Conservation (phyloP, 2,329 filamentous ascomycete genomes). For the Aspergillus brasiliensis region DNA sequence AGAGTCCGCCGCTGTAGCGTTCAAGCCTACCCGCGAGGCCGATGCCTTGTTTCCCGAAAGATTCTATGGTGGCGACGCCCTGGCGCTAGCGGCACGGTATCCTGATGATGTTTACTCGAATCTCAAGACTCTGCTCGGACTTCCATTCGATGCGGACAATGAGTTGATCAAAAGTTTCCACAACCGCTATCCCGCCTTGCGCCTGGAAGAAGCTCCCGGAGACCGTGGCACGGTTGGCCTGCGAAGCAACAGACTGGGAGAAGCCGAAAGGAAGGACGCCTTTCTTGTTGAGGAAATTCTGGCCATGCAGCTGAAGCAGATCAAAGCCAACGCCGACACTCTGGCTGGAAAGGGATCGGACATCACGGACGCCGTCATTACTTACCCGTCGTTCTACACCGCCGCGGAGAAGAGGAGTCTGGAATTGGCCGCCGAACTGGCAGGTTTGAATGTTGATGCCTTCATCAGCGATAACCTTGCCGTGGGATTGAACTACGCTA, state of each 20-base stretch:
- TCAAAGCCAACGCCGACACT: slow-evolving; percentile 83
- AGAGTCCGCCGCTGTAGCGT: slow-evolving; percentile 85
- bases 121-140: slow-evolving; percentile 84
- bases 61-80: slow-evolving; percentile 86
- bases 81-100: slow-evolving; percentile 83
- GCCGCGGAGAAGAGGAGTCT: slow-evolving; percentile 86
- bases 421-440: slow-evolving; percentile 79
- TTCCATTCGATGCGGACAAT: slow-evolving; percentile 50
- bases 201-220: slow-evolving; percentile 58
- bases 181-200: slow-evolving; percentile 74
- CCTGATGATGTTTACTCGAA: slow-evolving; percentile 94
- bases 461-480: slow-evolving; percentile 88
- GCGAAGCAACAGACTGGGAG: slow-evolving; percentile 69
- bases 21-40: slow-evolving; percentile 78
- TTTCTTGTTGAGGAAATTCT: slow-evolving; percentile 88
- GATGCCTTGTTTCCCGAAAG: slow-evolving; percentile 78
- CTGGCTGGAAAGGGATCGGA: slow-evolving; percentile 74
- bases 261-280: slow-evolving; percentile 63
- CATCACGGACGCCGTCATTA: slow-evolving; percentile 83
- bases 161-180: slow-evolving; percentile 70
- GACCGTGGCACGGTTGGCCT: slow-evolving; percentile 74
- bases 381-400: slow-evolving; percentile 87
- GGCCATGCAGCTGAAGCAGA: slow-evolving; percentile 93
- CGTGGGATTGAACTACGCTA: slow-evolving; percentile 94
- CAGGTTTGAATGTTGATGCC: slow-evolving; percentile 81